Base-by-base conservation (phyloP, 805 yeast species). In the Candida ovalis region DNA sequence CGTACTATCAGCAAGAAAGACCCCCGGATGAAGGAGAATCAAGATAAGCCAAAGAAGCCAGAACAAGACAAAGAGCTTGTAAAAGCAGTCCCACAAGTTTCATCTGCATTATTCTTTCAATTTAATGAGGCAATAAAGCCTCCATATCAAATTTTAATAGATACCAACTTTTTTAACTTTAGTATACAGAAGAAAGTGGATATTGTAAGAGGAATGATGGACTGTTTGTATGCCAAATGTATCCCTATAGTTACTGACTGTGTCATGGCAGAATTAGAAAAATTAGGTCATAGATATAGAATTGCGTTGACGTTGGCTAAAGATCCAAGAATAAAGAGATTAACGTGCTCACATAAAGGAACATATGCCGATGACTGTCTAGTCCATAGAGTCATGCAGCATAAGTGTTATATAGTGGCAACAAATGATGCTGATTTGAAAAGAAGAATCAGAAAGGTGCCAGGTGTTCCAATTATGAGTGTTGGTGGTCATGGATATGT, bases 311-410 rank as follows among this genome's bases (percentile, higher is more conserved):
- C 86, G 49, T 72, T 94, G 61, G 99, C 99, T 21, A 86, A 88
- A 57, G 99, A 94, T 64, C 97, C 97, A 39, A 76, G 98, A 60
- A 85, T 94, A 33, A 78, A 88, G 58, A 77, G 97, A 51, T 74
- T 94, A 43, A 88, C 83, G 39, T 94, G 99, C 62, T 75, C 92
- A 10, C 99, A 94, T 63, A 87, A 86, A 58, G 99, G 99, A 27
- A 92, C 97, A 0, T 94, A 94, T 73, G 99, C 99, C 25, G 99
- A 94, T 81, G 99, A 94, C 69, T 94, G 99, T 68, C 66, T 94
- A 8, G 98, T 94, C 17, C 83, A 86, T 64, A 77, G 99, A 58
- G 96, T 94, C 6, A 77, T 92, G 66, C 97, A 92, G 62, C 98
- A 94, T 71, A 94, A 94, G 66, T 94, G 99, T 69, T 94, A 82